Percentiles rank a stretch among this genome's conserved stretches.
Conservation (phyloP, 306 rosid species). For the Acacia melanoxylon region DNA sequence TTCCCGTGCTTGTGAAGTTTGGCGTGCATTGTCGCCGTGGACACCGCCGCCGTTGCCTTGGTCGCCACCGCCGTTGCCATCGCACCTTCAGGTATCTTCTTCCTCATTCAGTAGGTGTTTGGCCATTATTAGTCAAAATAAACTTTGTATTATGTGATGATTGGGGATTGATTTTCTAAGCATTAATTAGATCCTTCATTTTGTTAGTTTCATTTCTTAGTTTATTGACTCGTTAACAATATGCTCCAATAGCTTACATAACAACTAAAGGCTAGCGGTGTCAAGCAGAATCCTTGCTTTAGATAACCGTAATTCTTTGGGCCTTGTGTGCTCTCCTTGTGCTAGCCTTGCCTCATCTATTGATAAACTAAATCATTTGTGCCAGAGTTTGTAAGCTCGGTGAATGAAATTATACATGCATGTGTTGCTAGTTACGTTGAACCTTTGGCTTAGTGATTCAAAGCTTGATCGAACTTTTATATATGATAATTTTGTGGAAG, state of each 20-base stretch:
- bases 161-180: conserved; percentile 2
- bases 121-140: background rate
- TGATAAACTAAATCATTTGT: background rate
- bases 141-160: conserved; percentile 17
- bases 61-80: too few species aligned
- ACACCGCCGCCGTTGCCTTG: too few species aligned
- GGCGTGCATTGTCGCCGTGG: too few species aligned
- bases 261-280: background rate
- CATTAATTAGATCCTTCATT: background rate
- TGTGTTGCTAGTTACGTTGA: background rate
- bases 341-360: background rate
- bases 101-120: too few species aligned
- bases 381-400: background rate
- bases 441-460: background rate
- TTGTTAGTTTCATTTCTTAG: conserved; percentile 1
- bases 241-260: background rate
- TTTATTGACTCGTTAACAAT: conserved; percentile 17
- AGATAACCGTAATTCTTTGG: background rate
- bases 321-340: background rate
- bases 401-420: background rate
- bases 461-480: background rate
- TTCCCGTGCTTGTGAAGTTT: too few species aligned
- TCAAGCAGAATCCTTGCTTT: background rate
- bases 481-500: background rate
- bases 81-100: too few species aligned